Evolutionary conservation across 129 eudicot genomes (phyloP), one percentile per base, ranked within the genome.

Genomic region (Erigeron canadensis): DNA sequence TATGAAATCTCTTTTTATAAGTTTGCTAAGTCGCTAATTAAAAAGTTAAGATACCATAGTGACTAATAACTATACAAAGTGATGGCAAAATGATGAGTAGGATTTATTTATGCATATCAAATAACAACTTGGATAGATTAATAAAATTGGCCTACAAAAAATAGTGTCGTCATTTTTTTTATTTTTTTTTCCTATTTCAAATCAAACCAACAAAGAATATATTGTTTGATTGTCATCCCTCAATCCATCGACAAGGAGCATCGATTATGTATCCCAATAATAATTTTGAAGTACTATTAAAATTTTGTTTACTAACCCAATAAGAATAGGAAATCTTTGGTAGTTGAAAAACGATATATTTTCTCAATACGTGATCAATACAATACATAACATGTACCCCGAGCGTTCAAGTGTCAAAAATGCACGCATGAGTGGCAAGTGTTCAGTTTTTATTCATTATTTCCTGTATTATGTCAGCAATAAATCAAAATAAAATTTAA

Each of bases 201-300:
- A 47, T 45, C 10, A 67, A 70, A 41, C 65, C 58, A 72, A 72
- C 76, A 59, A 59, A 44, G 68, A 59, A 72, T 72, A 72, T 72
- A 44, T 44, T 59, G 68, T 59, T 59, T 23, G 76, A 45, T 59
- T 59, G 37, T 44, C 42, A 43, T 72, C 37, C 23, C 46, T 28
- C 55, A 15, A 44, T 44, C 45, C 38, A 8, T 72, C 53, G 76
- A 59, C 76, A 45, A 18, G 38, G 22, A 45, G 76, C 68, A 72
- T 60, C 67, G 45, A 22, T 59, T 71, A 59, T 58, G 59, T 46
- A 60, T 58, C 76, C 67, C 7, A 7, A 8, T 9, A 22, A 28
- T 1, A n/a, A n/a, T 40, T 43, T 53, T 17, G 23, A 42, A 70
- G 22, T 9, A 4, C 8, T 12, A 12, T 71, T 41, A n/a, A 55